phyloP scores from a whole-genome alignment of 805 yeast species.

The Ogataea allantospora region DNA sequence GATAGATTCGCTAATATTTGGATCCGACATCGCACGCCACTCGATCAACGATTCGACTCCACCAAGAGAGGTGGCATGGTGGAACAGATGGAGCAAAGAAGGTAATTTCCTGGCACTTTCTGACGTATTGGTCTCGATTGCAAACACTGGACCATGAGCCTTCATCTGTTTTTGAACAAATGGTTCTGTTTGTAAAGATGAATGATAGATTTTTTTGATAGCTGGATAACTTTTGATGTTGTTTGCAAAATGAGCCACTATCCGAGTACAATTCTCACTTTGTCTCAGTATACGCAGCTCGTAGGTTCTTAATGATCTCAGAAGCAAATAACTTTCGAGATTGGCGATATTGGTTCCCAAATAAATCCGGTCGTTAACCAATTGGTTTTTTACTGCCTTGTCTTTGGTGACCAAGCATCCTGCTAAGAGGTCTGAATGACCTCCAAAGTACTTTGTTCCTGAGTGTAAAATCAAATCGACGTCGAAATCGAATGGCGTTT shows the following conservation, averaged over 20 bases:
- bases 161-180: conserved; percentile 66
- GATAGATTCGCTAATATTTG: conserved; percentile 51
- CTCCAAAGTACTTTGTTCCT: conserved; percentile 91
- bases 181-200: conserved; percentile 71
- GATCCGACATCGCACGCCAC: conserved; percentile 81
- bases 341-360: conserved; percentile 81
- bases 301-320: conserved; percentile 79
- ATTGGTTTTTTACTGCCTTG: conserved; percentile 39
- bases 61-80: conserved; percentile 91
- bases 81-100: conserved; percentile 62
- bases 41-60: conserved; percentile 90
- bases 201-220: conserved; percentile 58
- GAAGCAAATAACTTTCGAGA: conserved; percentile 68
- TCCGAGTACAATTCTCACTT: conserved; percentile 54
- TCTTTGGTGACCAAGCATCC: conserved; percentile 75
- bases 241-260: conserved; percentile 59
- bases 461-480: conserved; percentile 92
- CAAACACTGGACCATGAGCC: conserved; percentile 71
- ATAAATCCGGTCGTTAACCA: conserved; percentile 61
- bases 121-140: conserved; percentile 51
- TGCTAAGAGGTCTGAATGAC: conserved; percentile 89
- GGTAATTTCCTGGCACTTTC: conserved; percentile 66
- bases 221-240: conserved; percentile 48
- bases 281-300: conserved; percentile 71
- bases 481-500: conserved; percentile 76